Evolutionary conservation across 2,329 filamentous ascomycete genomes (phyloP).

Genomic region (Diaporthe velutina): DNA sequence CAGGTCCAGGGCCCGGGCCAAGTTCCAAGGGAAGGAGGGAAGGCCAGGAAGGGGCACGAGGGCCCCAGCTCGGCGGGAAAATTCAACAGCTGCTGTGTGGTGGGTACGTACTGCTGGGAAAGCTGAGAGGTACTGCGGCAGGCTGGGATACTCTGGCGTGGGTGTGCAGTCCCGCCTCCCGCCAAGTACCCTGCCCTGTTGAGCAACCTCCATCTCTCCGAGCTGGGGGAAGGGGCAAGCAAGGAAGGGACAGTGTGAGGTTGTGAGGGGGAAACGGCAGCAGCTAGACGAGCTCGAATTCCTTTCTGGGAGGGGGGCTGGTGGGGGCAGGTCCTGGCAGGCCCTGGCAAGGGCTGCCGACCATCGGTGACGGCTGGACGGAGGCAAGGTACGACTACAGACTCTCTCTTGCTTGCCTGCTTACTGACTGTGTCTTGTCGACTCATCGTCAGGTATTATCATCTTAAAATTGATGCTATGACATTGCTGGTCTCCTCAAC

Average conservation of each 20-base stretch:
- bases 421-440: not conserved
- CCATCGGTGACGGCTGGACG: constrained; percentile 23
- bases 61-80: constrained; percentile 21
- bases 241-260: constrained; percentile 7
- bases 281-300: constrained; percentile 19
- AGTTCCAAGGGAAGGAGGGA: constrained; percentile 1
- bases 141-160: not conserved
- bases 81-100: not conserved
- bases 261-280: constrained; percentile 12
- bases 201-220: not conserved
- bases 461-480: not conserved
- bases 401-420: not conserved
- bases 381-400: not conserved
- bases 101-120: not conserved
- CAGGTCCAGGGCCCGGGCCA: constrained; percentile 13
- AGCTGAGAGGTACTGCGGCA: not conserved
- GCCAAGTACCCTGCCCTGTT: not conserved
- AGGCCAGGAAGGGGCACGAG: not conserved
- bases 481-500: not conserved
- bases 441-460: not conserved
- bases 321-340: constrained; percentile 10
- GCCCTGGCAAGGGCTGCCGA: constrained; percentile 26
- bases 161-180: not conserved
- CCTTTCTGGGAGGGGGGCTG: not conserved
- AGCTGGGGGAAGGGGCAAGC: not conserved